phyloP scores from a whole-genome alignment of 257 asterid species.

The Nicotiana paniculata region DNA sequence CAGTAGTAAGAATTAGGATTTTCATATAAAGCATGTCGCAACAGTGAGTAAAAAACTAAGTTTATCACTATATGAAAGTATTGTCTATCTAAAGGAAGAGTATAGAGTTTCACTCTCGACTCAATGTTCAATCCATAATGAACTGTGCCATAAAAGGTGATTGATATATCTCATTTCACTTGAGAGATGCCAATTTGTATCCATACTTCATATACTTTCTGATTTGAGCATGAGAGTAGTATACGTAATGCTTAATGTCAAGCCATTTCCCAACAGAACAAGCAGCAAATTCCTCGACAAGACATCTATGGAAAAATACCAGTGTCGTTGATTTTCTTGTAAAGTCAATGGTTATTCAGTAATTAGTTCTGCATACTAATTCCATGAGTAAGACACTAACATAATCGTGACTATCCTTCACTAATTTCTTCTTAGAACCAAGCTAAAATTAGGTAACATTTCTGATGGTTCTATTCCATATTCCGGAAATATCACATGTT shows the following conservation, averaged over 20 bases:
- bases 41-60: not conserved
- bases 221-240: not conserved
- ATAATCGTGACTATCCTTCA: not conserved
- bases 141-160: not conserved
- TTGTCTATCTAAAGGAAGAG: not conserved
- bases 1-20: not conserved
- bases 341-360: not conserved
- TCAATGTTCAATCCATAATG: not conserved
- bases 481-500: not conserved
- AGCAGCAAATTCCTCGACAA: not conserved
- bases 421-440: not conserved
- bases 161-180: not conserved
- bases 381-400: not conserved
- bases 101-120: not conserved
- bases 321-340: not conserved
- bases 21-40: not conserved
- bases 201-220: not conserved
- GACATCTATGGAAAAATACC: not conserved
- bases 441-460: not conserved
- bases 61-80: not conserved
- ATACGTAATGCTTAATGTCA: not conserved
- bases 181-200: not conserved
- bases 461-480: constrained; percentile 1
- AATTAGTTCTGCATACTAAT: not conserved
- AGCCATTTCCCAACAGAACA: not conserved